Evolutionary conservation across 495 filamentous ascomycete genomes (phyloP), one percentile per base, ranked within the genome.

Genomic region (Aspergillus hancockii): DNA sequence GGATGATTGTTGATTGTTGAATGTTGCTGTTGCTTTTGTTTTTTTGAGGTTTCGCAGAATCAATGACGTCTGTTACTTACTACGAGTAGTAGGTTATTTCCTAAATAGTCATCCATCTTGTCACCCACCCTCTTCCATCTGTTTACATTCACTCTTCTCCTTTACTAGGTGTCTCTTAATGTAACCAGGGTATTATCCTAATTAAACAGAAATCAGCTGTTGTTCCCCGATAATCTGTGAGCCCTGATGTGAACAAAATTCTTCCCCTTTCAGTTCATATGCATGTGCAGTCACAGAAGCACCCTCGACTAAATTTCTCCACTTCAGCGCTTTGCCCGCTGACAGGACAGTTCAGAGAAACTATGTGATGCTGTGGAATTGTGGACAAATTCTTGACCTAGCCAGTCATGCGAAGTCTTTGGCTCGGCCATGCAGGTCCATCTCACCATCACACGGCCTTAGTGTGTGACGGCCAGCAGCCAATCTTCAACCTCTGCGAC

Each of bases 391-490:
- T 23, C 19, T 22, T 10, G 19, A 25, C 58, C 31, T 19, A 43
- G 18, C 54, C 38, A 55, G 23, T 55, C 40, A 18, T 23, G 31
- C 14, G 23, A n/a, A 62, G 60, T 32, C 25, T n/a, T 38, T 49
- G 46, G 30, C 16, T 63, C 46, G 55, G 50, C 18, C 32, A 60
- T 75, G 74, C 74, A 74, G 74, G 73, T 74, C 72, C 52, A 50
- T 56, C 57, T 54, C 51, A 50, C 60, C 58, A 70, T 75, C 73
- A 77, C 74, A 76, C 68, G 36, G 60, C 36, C 64, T n/a, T 76
- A 78, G 74, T 63, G 74, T 77, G 75, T 78, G 75, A 78, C 58
- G 71, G 65, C 65, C 61, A 52, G 55, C 64, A 59, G 68, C 62
- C 67, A 47, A 66, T 46, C 54, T 47, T 51, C 54, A 25, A 51